Evolutionary conservation across 2,329 filamentous ascomycete species (phyloP), one percentile per base, ranked within the genome.

Genomic region (Thielaviopsis punctulata): DNA sequence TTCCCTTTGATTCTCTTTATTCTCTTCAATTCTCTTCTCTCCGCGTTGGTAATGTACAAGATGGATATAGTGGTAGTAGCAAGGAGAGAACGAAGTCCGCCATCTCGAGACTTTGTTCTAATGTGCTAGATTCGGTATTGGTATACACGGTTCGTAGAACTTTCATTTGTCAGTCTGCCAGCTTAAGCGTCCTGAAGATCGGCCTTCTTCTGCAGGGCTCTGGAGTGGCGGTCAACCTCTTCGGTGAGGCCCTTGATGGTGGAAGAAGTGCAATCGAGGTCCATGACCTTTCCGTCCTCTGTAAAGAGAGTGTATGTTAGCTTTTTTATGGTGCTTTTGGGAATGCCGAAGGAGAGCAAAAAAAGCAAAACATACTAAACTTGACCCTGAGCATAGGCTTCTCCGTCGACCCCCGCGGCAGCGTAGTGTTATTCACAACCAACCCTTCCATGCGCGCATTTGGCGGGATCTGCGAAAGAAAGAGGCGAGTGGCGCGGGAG

Each of bases 251-350:
- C 84, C 64, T 86, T 85, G 63, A 96, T 89, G 59, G 81, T 84
- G 68, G 89, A 73, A 65, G 82, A 84, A 59, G 86, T 80, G 58
- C 86, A 75, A 63, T 95, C 81, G 39, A 96, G 76, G 30, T 79
- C 79, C 70, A 96, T 78, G 62, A 93, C 82, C 69, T 90, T 94
- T 60, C 92, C 92, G 63, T 95, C 92, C 74, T 95, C 86, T 93
- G 63, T 21, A 19, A 5, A 18, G 41, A 22, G 18, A 22, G 57
- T 59, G 65, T 59, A 62, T 62, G 52, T 44, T 8, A 44, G 1
- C 3, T 22, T 45, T 39, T 48, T 50, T 19, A 12, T 2, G 9
- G 7, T 7, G 10, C 15, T 27, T 36, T 41, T 36, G 4, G 41
- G 19, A 45, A 21, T 19, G 21, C 24, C 36, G n/a, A 3, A 18